A percentile compares a stretch with the other conserved stretches of the same genome.
These are phyloP conservation scores for Gossypium trilobum DNA, from an alignment of 441 rosid genomes.

Conservation along the genomic window DNA sequence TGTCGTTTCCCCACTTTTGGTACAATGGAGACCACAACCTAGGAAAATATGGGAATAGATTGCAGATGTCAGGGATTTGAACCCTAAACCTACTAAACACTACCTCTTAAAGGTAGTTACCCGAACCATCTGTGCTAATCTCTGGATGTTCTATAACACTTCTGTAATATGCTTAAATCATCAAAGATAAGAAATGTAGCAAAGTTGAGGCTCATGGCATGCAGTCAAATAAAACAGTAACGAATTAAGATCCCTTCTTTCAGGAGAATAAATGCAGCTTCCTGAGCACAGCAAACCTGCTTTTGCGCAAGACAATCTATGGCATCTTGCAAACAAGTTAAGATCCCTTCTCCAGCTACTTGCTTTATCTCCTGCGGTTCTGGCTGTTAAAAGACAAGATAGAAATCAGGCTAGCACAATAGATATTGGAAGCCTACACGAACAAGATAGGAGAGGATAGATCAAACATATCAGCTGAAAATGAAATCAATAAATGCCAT, in stretches of 20 bases:
- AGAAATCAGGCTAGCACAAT: conserved; percentile 8
- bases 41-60: background rate
- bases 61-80: background rate
- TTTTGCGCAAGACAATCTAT: conserved; percentile 71
- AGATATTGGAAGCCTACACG: conserved; percentile 2
- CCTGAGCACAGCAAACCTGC: conserved; percentile 39
- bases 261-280: background rate
- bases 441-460: background rate
- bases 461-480: conserved; percentile 6
- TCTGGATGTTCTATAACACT: background rate
- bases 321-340: conserved; percentile 84
- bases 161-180: background rate
- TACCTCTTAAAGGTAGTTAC: background rate
- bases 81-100: background rate
- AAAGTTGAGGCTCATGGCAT: background rate
- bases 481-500: conserved; percentile 11
- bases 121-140: background rate
- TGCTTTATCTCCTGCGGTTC: conserved; percentile 64
- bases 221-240: background rate
- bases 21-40: background rate
- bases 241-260: background rate
- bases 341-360: conserved; percentile 81
- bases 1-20: background rate
- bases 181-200: background rate
- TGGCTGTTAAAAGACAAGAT: conserved; percentile 50